Evolutionary conservation across 164 flowering plant species (phyloP), one percentile per base, ranked within the genome.

Genomic region (Pachysandra terminalis): DNA sequence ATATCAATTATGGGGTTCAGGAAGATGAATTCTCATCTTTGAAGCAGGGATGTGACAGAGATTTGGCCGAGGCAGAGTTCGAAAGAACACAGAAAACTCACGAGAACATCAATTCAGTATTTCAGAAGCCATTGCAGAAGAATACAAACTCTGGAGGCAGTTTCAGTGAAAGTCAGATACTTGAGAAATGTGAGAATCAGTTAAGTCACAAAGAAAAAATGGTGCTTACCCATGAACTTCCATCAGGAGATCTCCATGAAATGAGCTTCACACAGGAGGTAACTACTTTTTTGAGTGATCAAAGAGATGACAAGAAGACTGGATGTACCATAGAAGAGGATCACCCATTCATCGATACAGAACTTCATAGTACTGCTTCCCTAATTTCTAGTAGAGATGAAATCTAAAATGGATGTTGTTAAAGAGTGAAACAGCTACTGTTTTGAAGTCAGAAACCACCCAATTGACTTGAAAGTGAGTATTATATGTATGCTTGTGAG

Each of bases 341-440:
- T 53, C 80, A 77, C 19, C 77, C 76, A 15, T 70, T 73, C 41
- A 41, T 45, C 49, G 48, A 67, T 14, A 55, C 9, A 22, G 59
- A 67, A n/a, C 19, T 17, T 24, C 74, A 67, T 7, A 21, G 64
- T 9, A 15, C 59, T 57, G 51, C 24, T 22, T 55, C 58, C 25
- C 24, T 55, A 21, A n/a, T 55, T 55, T 21, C 58, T 0, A 0
- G 21, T 55, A 55, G 1, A 55, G 58, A 23, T 55, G n/a, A 55
- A 55, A 55, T 10, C 1, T 0, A 8, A 40, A 5, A 40, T 5
- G 45, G 45, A 40, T 40, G 45, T n/a, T n/a, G n/a, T n/a, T n/a
- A n/a, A n/a, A n/a, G n/a, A n/a, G n/a, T n/a, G n/a, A n/a, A n/a
- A n/a, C n/a, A n/a, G n/a, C n/a, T n/a, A n/a, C n/a, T n/a, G n/a